These are phyloP conservation scores for Lachnellula subtilissima DNA, from an alignment of 2,329 filamentous ascomycete genomes.

Conservation along the genomic window DNA sequence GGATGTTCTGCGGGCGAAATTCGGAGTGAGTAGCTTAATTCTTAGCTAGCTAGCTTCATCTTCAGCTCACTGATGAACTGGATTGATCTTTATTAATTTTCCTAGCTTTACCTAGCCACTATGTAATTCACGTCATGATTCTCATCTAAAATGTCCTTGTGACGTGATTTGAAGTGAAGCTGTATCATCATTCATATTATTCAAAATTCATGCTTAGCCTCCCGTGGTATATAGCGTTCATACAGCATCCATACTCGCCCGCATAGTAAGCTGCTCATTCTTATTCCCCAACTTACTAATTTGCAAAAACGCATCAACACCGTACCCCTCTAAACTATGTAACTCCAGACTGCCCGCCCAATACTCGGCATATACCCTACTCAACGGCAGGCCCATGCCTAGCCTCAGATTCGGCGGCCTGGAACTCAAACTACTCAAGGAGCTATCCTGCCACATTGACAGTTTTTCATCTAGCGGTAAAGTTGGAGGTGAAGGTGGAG, in stretches of 20 bases:
- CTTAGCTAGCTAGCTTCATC: slow-evolving; percentile 13
- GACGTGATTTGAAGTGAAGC: neutral
- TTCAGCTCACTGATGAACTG: slow-evolving; percentile 1
- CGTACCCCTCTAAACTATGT: slow-evolving; percentile 91
- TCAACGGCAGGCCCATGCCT: slow-evolving; percentile 90
- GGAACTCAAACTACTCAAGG: slow-evolving; percentile 73
- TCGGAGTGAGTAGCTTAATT: slow-evolving; percentile 22
- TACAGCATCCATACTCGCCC: slow-evolving; percentile 73
- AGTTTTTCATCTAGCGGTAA: neutral
- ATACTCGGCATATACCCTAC: slow-evolving; percentile 92
- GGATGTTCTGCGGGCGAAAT: neutral
- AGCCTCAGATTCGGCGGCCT: slow-evolving; percentile 81
- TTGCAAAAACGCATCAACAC: slow-evolving; percentile 91
- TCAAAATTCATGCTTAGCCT: neutral
- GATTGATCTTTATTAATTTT: slow-evolving; percentile 18
- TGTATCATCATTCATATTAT: too few species aligned
- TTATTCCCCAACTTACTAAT: slow-evolving; percentile 97
- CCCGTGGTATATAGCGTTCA: slow-evolving; percentile 13
- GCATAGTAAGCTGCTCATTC: slow-evolving; percentile 84
- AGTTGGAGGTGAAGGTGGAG: neutral
- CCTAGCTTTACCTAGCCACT: slow-evolving; percentile 29
- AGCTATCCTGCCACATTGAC: slow-evolving; percentile 35
- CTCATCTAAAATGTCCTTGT: slow-evolving; percentile 6
- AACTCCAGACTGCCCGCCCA: slow-evolving; percentile 92
- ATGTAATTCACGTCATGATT: slow-evolving; percentile 32